Evolutionary conservation across 1,284 basidiomycete genomes (phyloP).

Genomic region (Malassezia restricta): DNA sequence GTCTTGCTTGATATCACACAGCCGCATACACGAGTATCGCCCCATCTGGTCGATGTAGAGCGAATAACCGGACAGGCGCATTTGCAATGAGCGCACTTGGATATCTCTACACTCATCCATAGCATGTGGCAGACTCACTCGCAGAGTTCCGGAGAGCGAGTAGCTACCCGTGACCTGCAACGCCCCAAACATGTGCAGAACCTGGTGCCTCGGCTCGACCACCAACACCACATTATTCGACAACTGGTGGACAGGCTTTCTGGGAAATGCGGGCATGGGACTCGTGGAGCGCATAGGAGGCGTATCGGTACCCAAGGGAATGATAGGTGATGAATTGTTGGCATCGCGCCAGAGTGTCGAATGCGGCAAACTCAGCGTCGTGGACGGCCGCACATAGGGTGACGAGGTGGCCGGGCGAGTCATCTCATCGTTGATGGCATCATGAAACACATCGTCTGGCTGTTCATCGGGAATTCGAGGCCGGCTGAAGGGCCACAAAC

Average conservation of each 20-base stretch:
- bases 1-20: slow-evolving; percentile 28
- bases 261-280: neutral
- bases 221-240: slow-evolving; percentile 6
- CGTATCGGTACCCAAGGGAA: neutral
- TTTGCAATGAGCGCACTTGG: slow-evolving; percentile 23
- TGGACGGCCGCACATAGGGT: neutral
- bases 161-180: slow-evolving; percentile 43
- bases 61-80: slow-evolving; percentile 34
- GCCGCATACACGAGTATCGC: slow-evolving; percentile 31
- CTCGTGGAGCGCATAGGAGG: neutral
- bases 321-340: neutral
- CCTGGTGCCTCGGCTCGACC: slow-evolving; percentile 27
- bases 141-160: slow-evolving; percentile 35
- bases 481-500: too few species aligned
- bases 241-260: neutral
- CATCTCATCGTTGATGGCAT: neutral
- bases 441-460: neutral
- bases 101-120: slow-evolving; percentile 3
- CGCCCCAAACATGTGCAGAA: slow-evolving; percentile 43
- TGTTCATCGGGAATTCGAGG: neutral
- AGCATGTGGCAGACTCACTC: slow-evolving; percentile 14
- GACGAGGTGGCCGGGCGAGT: neutral
- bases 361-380: neutral
- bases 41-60: slow-evolving; percentile 38
- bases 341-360: neutral